Evolutionary conservation across 2,329 filamentous ascomycete genomes (phyloP), one percentile per base, ranked within the genome.

Genomic region (Fusarium dimerum): DNA sequence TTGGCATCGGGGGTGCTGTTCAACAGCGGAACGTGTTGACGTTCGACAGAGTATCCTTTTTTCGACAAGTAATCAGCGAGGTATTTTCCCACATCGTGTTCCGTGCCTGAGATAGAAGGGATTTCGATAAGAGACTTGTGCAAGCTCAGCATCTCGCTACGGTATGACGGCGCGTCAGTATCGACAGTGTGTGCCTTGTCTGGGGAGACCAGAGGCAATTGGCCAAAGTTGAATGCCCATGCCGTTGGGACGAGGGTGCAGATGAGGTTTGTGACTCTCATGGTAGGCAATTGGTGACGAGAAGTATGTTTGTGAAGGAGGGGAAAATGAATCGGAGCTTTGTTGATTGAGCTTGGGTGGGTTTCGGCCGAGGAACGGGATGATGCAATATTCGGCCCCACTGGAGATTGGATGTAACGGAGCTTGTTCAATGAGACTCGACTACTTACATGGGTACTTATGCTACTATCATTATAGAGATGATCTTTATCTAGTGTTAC

Each of bases 121-220:
- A 87, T 87, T 52, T 87, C 78, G 30, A 92, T 79, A n/a, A 96
- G 83, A 15, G 84, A 80, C 48, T 86, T 83, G 73, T 96, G 92
- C 12, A 96, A 80, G 16, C 80, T 78, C 41, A 96, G 78, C 1
- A 96, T 80, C 39, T 73, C 68, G 3, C 73, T 60, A 38, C 81
- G 78, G 57, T 73, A 74, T 18, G 67, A 58, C 5, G 71, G 69
- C 32, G 66, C 61, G 47, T 65, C 56, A 26, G 56, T 43, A 12
- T 65, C 20, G 26, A 17, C 45, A 5, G 43, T 12, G 44, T 49
- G 44, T 41, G 45, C 44, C 49, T 26, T 51, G 11, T 45, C 12
- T n/a, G 44, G 18, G 10, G 18, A 32, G 36, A 47, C 48, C 12
- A 60, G 39, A 1, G 54, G 45, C 34, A 36, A 36, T 36, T 36